A percentile compares a stretch with the other conserved stretches of the same genome.
phyloP scores from a whole-genome alignment of 768 basidiomycete species.

The Tephrocybe sp. region DNA sequence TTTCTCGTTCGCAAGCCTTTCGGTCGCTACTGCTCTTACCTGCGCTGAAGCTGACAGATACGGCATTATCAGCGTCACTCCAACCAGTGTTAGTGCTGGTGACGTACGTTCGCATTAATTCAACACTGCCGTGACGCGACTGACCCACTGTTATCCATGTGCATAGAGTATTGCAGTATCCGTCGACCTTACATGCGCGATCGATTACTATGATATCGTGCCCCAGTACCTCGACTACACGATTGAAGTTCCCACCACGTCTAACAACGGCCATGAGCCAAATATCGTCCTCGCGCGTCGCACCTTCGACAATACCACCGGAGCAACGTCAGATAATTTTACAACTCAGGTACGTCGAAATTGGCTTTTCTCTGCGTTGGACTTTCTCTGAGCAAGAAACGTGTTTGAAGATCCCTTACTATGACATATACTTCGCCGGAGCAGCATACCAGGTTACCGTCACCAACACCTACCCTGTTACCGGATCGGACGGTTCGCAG shows the following conservation, averaged over 20 bases:
- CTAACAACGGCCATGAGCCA: neutral
- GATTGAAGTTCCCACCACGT: neutral
- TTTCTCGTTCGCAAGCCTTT: constrained; percentile 12
- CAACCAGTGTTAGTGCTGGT: constrained; percentile 10
- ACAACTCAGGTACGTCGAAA: neutral
- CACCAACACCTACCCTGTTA: neutral
- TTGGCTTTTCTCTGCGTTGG: neutral
- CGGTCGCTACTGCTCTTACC: constrained; percentile 1
- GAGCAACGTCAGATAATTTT: neutral
- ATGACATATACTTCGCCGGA: neutral
- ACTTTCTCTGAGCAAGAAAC: too few relatives aligned
- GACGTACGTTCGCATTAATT: constrained; percentile 8
- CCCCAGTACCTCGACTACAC: constrained; percentile 2
- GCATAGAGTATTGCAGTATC: neutral
- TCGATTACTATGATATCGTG: neutral
- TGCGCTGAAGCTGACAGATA: constrained; percentile 14
- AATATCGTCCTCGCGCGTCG: neutral
- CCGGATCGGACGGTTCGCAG: neutral
- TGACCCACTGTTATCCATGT: too few relatives aligned
- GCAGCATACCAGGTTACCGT: neutral
- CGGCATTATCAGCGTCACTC: constrained; percentile 7
- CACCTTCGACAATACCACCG: neutral
- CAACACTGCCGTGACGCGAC: neutral
- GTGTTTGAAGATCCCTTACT: neutral
- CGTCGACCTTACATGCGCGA: neutral